Evolutionary conservation across 345 rosid species (phyloP).

Genomic region (Populus euphratica): DNA sequence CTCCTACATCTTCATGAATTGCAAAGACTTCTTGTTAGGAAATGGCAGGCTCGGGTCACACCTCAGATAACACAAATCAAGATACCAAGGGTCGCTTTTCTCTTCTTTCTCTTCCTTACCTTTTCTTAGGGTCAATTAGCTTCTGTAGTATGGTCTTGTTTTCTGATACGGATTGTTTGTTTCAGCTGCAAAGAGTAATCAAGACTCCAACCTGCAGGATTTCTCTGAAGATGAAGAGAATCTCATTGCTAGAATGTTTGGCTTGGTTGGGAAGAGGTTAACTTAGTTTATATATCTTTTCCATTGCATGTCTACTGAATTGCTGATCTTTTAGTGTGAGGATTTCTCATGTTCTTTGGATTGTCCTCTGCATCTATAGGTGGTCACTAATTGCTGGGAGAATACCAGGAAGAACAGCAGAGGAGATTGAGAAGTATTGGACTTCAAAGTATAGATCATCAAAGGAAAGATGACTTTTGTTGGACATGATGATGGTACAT

Average conservation of each 20-base stretch:
- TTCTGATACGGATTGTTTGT: neutral
- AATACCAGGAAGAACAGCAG: slow-evolving; percentile 57
- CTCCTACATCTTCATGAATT: neutral
- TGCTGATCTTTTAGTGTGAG: no score
- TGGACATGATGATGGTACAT: no score
- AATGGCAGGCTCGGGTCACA: slow-evolving; percentile 14
- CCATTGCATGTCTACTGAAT: no score
- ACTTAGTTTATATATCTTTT: neutral
- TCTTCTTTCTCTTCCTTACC: neutral
- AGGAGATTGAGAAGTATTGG: slow-evolving; percentile 64
- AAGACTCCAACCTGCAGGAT: slow-evolving; percentile 12
- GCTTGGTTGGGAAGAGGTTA: slow-evolving; percentile 45
- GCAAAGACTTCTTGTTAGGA: neutral
- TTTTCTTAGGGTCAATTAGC: neutral
- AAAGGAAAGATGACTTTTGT: neutral
- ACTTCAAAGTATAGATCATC: slow-evolving; percentile 32
- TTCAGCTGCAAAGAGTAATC: slow-evolving; percentile 6
- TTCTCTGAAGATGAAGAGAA: slow-evolving; percentile 51
- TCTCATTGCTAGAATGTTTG: slow-evolving; percentile 46
- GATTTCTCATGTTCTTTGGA: no score
- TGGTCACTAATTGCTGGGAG: slow-evolving; percentile 69
- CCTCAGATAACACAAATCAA: slow-evolving; percentile 1
- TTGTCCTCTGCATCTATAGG: slow-evolving; percentile 19
- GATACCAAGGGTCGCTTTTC: neutral
- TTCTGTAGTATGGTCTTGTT: no score